These are phyloP conservation scores for Xylariales sp. DNA, from an alignment of 2,329 filamentous ascomycete species.

Conservation along the genomic window DNA sequence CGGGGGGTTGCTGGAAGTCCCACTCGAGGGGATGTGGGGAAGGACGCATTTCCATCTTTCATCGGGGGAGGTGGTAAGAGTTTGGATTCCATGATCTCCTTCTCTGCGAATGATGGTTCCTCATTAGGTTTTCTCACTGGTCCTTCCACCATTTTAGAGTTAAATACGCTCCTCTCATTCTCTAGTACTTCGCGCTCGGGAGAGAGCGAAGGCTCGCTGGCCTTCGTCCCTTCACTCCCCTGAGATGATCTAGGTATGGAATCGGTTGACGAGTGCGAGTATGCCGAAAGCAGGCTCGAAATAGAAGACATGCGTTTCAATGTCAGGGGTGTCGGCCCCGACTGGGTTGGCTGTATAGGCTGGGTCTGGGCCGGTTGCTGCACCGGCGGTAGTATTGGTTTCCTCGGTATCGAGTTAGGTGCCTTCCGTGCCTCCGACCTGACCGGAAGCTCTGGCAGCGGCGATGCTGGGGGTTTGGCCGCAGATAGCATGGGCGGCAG, in stretches of 20 bases:
- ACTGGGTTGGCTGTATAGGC: conserved; percentile 7
- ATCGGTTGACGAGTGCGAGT: conserved; percentile 43
- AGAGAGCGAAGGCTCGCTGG: conserved; percentile 28
- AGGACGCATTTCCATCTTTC: conserved; percentile 18
- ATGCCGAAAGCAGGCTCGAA: conserved; percentile 52
- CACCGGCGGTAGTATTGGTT: conserved; percentile 24
- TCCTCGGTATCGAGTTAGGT: conserved; percentile 30
- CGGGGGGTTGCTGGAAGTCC: conserved; percentile 18
- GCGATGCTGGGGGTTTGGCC: conserved; percentile 21
- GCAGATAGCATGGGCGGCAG: conserved; percentile 18
- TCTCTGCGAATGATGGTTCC: conserved; percentile 12
- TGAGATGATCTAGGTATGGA: conserved; percentile 37
- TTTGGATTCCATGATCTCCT: conserved; percentile 15
- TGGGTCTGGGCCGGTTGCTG: too few species aligned
- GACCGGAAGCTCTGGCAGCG: conserved; percentile 24
- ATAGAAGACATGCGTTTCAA: conserved; percentile 43
- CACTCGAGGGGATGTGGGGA: conserved; percentile 2
- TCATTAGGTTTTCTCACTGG: conserved; percentile 19
- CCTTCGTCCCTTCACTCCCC: conserved; percentile 30
- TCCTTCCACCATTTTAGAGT: conserved; percentile 16
- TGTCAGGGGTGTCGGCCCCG: conserved; percentile 13
- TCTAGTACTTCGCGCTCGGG: conserved; percentile 21
- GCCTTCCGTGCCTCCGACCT: conserved; percentile 14
- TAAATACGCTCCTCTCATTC: conserved; percentile 12
- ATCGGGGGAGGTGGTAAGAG: conserved; percentile 23